These are phyloP conservation scores for Byssothecium circinans DNA, from an alignment of 2,329 filamentous ascomycete genomes.

Conservation along the genomic window DNA sequence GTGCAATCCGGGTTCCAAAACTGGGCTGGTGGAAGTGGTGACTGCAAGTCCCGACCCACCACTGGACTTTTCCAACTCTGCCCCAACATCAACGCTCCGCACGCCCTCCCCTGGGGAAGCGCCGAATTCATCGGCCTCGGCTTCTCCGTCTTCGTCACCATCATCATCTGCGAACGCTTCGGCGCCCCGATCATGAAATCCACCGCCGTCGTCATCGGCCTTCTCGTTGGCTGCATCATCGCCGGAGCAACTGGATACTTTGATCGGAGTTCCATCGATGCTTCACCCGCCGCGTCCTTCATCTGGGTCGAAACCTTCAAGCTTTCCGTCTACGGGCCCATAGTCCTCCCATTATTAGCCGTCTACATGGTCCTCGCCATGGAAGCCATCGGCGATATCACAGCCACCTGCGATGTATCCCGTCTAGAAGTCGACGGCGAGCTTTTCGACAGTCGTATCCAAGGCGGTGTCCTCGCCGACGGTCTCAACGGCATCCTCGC, in stretches of 20 bases:
- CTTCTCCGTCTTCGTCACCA: conserved; percentile 77
- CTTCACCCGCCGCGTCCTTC: conserved; percentile 72
- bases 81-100: conserved; percentile 63
- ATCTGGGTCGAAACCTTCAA: conserved; percentile 80
- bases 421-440: conserved; percentile 72
- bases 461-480: conserved; percentile 77
- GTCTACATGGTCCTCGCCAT: conserved; percentile 71
- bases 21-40: conserved; percentile 76
- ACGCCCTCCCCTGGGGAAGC: conserved; percentile 74
- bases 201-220: conserved; percentile 72
- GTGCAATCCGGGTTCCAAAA: conserved; percentile 72
- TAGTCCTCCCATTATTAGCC: conserved; percentile 69
- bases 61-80: conserved; percentile 64
- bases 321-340: conserved; percentile 69
- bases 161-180: conserved; percentile 79
- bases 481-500: conserved; percentile 75
- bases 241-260: conserved; percentile 79
- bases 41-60: conserved; percentile 50
- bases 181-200: conserved; percentile 85
- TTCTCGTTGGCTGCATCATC: conserved; percentile 76
- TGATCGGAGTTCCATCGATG: conserved; percentile 69
- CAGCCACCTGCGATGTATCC: conserved; percentile 79
- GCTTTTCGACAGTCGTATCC: conserved; percentile 74
- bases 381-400: conserved; percentile 79
- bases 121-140: conserved; percentile 78